Base-by-base conservation (phyloP, 352 stramenopile genomes). In the Blastocystis sp. region DNA sequence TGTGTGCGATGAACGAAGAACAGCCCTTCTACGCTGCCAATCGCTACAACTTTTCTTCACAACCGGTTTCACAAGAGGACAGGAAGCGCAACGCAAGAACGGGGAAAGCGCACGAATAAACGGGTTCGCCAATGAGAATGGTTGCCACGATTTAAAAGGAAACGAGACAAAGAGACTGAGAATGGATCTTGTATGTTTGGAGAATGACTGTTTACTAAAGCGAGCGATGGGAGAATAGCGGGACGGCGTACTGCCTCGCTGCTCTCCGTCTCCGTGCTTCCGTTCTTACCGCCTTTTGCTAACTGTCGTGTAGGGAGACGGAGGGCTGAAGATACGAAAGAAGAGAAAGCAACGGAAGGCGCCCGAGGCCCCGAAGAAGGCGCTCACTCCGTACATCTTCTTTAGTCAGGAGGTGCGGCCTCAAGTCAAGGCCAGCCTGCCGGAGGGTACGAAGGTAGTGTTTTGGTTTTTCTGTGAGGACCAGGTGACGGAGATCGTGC, bases 361-460 rank as follows among this genome's bases (percentile, higher is more conserved):
- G 21, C 94, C 94, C 0, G 94, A 94, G 10, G 94, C 94, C 24
- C 94, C 94, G 45, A 96, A 96, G 92, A 94, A 94, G 70, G 94
- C 94, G 91, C 95, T 96, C 92, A 96, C 94, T 79, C 94, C 94
- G 37, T 96, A 96, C 93, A 96, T 96, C 89, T 91, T 96, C 29
- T 96, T 96, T 91, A 96, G 93, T n/a, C 96, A 96, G 94, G 94
- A 96, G 90, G 96, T 96, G 90, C 94, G 94, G 69, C 93, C 95
- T 50, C 93, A 95, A 90, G 95, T 96, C 91, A 96, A 96, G 91
- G 91, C 94, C 59, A 94, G 92, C 62, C 93, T 96, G 91, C 92
- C 93, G 39, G 93, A 94, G 62, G 94, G 95, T 89, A 93, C 94
- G 82, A 96, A 96, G 90, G 94, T 89, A 19, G 3, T 26, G 10